phyloP scores from a whole-genome alignment of 805 yeast genomes.

The Hermanozyma aechmeae region DNA sequence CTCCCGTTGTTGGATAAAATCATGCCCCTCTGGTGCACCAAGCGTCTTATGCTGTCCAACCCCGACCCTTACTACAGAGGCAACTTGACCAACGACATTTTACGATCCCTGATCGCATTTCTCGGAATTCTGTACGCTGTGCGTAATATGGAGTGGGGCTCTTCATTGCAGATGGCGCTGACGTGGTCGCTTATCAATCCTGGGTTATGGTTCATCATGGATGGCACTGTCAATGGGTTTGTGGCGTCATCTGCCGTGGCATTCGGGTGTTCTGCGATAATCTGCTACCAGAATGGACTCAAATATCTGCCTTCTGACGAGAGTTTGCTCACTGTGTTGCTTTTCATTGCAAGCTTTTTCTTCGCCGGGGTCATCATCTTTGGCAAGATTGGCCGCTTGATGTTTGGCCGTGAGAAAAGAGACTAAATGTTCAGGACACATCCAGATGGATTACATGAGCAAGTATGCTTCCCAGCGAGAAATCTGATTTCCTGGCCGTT shows the following conservation, averaged over 20 bases:
- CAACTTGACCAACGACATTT: slow-evolving; percentile 25
- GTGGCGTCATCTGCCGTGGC: slow-evolving; percentile 27
- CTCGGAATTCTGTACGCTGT: slow-evolving; percentile 67
- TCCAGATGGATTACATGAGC: too few species aligned
- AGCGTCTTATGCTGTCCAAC: slow-evolving; percentile 28
- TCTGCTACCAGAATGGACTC: slow-evolving; percentile 20
- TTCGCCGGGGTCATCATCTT: slow-evolving; percentile 58
- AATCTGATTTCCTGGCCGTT: too few species aligned
- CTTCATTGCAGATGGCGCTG: slow-evolving; percentile 53
- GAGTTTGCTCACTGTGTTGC: slow-evolving; percentile 32
- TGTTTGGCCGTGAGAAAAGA: slow-evolving; percentile 30
- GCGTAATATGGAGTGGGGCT: slow-evolving; percentile 59
- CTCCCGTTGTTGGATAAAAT: slow-evolving; percentile 36
- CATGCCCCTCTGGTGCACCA: slow-evolving; percentile 20
- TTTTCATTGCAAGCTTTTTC: slow-evolving; percentile 55
- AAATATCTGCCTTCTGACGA: slow-evolving; percentile 12
- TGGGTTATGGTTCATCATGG: slow-evolving; percentile 58
- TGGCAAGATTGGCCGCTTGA: slow-evolving; percentile 59
- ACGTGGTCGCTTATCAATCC: slow-evolving; percentile 58
- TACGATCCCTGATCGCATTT: slow-evolving; percentile 46
- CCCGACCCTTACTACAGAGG: slow-evolving; percentile 24
- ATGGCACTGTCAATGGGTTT: slow-evolving; percentile 48
- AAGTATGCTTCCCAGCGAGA: too few species aligned
- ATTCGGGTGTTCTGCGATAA: slow-evolving; percentile 18
- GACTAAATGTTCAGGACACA: too few species aligned